These are phyloP conservation scores for Rhytidiadelphus loreus DNA, from an alignment of 225 moss, liverwort and hornwort genomes.

Conservation along the genomic window DNA sequence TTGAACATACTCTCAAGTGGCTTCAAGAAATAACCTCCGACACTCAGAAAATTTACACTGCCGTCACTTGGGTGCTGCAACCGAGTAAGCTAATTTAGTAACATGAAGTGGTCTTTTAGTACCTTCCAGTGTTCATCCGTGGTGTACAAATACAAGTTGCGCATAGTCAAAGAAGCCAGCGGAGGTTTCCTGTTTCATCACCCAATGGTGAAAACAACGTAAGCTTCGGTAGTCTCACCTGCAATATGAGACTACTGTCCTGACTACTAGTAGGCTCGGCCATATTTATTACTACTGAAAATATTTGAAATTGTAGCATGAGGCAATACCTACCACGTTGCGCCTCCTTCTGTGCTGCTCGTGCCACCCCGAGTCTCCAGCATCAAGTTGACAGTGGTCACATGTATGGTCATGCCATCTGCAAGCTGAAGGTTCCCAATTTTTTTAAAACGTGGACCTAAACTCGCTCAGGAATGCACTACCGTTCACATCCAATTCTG, in stretches of 20 bases:
- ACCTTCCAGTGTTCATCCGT: conserved; percentile 93
- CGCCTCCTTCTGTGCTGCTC: conserved; percentile 63
- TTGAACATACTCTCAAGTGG: neutral
- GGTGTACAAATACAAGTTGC: conserved; percentile 74
- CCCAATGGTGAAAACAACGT: neutral
- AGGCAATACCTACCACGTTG: conserved; percentile 58
- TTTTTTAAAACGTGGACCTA: neutral
- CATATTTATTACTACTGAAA: neutral
- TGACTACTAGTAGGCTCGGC: neutral
- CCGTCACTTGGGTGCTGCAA: neutral
- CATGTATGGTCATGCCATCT: conserved; percentile 97
- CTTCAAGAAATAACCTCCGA: neutral
- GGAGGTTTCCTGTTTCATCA: conserved; percentile 83
- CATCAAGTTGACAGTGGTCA: conserved; percentile 93
- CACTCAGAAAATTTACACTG: neutral
- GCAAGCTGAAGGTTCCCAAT: conserved; percentile 57
- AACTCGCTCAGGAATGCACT: neutral
- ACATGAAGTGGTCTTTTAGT: neutral
- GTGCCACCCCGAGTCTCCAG: conserved; percentile 95
- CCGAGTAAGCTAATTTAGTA: neutral
- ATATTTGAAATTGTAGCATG: neutral
- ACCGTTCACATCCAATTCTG: neutral
- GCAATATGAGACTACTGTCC: neutral
- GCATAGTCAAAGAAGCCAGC: conserved; percentile 85
- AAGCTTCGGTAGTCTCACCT: neutral